A percentile compares a stretch with the other conserved stretches of the same genome.
Conservation (phyloP, 116 monocot genomes). For the Posidonia oceanica region DNA sequence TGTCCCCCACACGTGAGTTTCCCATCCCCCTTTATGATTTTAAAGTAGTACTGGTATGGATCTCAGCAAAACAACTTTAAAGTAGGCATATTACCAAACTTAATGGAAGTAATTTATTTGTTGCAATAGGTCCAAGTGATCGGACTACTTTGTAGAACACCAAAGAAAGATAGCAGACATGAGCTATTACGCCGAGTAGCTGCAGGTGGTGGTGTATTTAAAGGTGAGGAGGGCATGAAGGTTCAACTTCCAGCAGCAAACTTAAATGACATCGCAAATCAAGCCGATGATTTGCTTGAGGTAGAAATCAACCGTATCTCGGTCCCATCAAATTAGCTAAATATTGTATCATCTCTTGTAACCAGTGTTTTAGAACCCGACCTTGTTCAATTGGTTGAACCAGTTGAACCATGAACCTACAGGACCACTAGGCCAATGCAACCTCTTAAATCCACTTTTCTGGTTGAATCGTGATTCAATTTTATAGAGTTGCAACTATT, state of each 20-base stretch:
- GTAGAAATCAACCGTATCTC: slow-evolving; percentile 10
- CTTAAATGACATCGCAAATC: slow-evolving; percentile 90
- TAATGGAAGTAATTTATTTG: background rate
- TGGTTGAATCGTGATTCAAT: too few relatives aligned
- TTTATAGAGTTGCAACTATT: too few relatives aligned
- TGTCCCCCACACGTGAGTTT: slow-evolving; percentile 85
- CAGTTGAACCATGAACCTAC: too few relatives aligned
- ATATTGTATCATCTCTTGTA: background rate
- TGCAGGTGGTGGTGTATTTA: slow-evolving; percentile 88
- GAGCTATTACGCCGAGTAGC: slow-evolving; percentile 88
- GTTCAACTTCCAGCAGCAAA: slow-evolving; percentile 89
- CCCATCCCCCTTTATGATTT: background rate
- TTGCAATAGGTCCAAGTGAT: slow-evolving; percentile 80
- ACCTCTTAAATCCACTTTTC: too few relatives aligned
- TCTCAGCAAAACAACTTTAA: background rate
- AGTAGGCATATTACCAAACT: background rate
- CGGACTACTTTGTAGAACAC: slow-evolving; percentile 89
- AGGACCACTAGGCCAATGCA: too few relatives aligned
- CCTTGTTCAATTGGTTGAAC: too few relatives aligned
- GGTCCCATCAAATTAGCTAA: background rate
- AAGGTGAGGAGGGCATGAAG: slow-evolving; percentile 61
- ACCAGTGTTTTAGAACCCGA: too few relatives aligned
- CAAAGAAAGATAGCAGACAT: slow-evolving; percentile 73
- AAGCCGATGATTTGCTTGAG: slow-evolving; percentile 95
- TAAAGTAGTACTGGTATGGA: too few relatives aligned